Evolutionary conservation across 768 basidiomycete genomes (phyloP).

Genomic region (Tulasnella sp.): DNA sequence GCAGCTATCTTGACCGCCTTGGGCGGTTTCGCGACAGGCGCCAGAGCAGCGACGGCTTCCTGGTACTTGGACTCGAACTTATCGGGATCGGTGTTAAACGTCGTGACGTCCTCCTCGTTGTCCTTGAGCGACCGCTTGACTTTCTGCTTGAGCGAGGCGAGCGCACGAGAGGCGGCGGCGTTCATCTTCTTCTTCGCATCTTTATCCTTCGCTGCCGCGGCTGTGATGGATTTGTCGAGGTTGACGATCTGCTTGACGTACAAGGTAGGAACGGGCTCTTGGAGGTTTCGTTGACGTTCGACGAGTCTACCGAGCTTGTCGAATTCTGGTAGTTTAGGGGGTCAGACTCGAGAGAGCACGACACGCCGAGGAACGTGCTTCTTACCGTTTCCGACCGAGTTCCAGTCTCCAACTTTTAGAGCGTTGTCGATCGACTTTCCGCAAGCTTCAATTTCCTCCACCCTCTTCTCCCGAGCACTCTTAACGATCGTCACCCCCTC

Average conservation of each 20-base stretch:
- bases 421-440: conserved; percentile 91
- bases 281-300: conserved; percentile 70
- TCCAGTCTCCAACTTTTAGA: conserved; percentile 95
- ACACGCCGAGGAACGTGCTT: conserved; percentile 9
- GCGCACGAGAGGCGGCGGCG: conserved; percentile 80
- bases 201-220: conserved; percentile 76
- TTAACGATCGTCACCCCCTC: conserved; percentile 62
- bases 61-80: conserved; percentile 71
- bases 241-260: conserved; percentile 62
- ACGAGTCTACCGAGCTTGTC: conserved; percentile 91
- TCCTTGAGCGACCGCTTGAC: conserved; percentile 86
- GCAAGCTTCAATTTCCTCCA: conserved; percentile 90
- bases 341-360: too few species aligned
- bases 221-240: conserved; percentile 66
- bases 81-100: conserved; percentile 82
- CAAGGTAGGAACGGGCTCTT: conserved; percentile 80
- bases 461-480: conserved; percentile 82
- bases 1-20: conserved; percentile 25
- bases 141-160: conserved; percentile 98
- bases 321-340: conserved; percentile 51
- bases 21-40: conserved; percentile 21
- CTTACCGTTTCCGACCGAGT: conserved; percentile 75
- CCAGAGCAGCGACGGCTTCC: conserved; percentile 33
- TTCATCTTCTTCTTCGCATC: conserved; percentile 95
- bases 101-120: conserved; percentile 66